Evolutionary conservation across 176 grass and related monocot species (phyloP), one percentile per base, ranked within the genome.

Genomic region (Saccharum spontaneum): DNA sequence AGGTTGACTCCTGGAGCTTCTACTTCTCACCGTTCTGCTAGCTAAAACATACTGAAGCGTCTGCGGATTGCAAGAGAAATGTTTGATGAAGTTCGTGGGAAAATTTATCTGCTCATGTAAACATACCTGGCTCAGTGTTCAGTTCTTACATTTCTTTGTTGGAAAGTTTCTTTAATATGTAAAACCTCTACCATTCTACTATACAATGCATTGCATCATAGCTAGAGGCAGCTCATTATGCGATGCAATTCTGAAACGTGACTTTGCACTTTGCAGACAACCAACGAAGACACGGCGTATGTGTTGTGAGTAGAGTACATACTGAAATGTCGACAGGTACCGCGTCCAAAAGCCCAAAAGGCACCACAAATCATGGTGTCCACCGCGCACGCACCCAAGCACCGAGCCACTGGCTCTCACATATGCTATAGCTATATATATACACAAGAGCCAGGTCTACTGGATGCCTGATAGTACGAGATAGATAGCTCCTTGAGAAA

Each of bases 351-450:
- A 63, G 67, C 57, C 57, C 61, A 40, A 75, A 67, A 86, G 24
- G 11, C 24, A 18, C n/a, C 40, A 15, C 69, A 70, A 38, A 76
- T 69, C 72, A 10, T 34, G 72, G 50, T 46, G 86, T 75, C 30
- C 86, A 88, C 79, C 39, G 30, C 82, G 31, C 31, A 24, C 74
- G 45, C 55, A 34, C 74, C 28, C 54, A 64, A 45, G 8, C 71
- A 76, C 62, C n/a, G 16, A 62, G 72, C 55, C 22, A 59, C 22
- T 59, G 55, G 0, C 26, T 2, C 26, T 7, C 43, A 5, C 5
- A 4, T 26, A 49, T 30, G 39, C 54, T 76, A 50, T 88, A 78
- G 40, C 37, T 54, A 54, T 62, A 62, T 62, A 62, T 84, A 88
- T 44, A 66, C 64, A 9, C 64, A 9, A 28, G 5, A 36, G 61